Conservation (phyloP, 176 grass and related monocot genomes). For the Dendrocalamus sinicus region DNA sequence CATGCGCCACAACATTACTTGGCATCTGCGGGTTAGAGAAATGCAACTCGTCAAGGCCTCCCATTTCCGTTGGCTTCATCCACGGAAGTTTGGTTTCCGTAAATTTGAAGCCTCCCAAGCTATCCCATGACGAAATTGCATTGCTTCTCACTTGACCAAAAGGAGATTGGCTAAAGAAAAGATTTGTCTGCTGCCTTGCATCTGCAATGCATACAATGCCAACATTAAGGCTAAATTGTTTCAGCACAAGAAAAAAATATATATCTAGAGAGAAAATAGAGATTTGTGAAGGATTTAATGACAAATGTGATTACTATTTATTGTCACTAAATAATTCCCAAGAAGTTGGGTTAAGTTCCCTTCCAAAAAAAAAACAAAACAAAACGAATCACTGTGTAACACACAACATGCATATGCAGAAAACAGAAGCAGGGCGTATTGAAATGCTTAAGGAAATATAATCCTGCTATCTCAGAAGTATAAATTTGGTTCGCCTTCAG, state of each 20-base stretch:
- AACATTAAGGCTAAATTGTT: slow-evolving; percentile 38
- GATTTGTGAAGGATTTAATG: background rate
- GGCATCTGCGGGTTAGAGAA: slow-evolving; percentile 43
- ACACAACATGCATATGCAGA: background rate
- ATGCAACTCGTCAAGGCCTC: slow-evolving; percentile 43
- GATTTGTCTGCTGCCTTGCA: slow-evolving; percentile 63
- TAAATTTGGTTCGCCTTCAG: slow-evolving; percentile 1
- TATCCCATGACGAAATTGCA: slow-evolving; percentile 62
- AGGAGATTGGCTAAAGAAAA: slow-evolving; percentile 64
- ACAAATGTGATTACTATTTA: background rate
- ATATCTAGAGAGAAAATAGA: background rate
- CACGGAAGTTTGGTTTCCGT: slow-evolving; percentile 57
- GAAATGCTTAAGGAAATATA: background rate
- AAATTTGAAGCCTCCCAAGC: slow-evolving; percentile 60
- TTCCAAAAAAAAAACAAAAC: background rate
- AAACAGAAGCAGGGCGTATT: background rate
- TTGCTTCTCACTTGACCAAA: slow-evolving; percentile 63
- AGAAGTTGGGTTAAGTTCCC: slow-evolving; percentile 3
- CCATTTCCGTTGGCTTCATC: slow-evolving; percentile 52
- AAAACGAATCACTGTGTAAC: background rate
- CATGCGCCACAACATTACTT: slow-evolving; percentile 41
- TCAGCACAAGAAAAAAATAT: slow-evolving; percentile 20
- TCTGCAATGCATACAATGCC: slow-evolving; percentile 45
- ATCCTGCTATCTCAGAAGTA: background rate
- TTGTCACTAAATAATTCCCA: background rate